Percentiles rank a stretch among this genome's conserved stretches.
Evolutionary conservation across 2,329 filamentous ascomycete species (phyloP).

Genomic region (Cladobotryum mycophilum): DNA sequence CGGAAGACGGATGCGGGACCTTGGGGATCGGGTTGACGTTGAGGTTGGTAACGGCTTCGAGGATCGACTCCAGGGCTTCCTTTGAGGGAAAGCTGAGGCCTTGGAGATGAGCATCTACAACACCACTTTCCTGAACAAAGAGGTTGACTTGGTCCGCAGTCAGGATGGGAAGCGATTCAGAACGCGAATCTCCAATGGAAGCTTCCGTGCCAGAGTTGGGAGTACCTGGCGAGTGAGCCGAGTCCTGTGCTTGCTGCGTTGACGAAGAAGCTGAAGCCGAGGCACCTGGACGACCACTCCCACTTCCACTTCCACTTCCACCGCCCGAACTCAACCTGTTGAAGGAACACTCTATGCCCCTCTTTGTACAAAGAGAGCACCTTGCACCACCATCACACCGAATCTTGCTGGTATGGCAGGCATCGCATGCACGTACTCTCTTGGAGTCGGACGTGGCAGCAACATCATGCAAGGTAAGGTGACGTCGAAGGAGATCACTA

Average conservation of each 20-base stretch:
- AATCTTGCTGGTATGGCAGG: constrained; percentile 39
- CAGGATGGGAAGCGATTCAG: too few relatives aligned
- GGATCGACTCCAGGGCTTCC: constrained; percentile 4
- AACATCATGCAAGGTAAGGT: constrained; percentile 29
- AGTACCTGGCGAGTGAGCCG: too few relatives aligned
- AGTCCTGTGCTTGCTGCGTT: too few relatives aligned
- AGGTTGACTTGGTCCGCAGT: too few relatives aligned
- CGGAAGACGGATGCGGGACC: background rate
- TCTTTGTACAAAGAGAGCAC: constrained; percentile 35
- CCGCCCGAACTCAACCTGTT: background rate
- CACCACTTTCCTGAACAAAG: too few relatives aligned
- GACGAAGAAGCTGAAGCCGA: too few relatives aligned
- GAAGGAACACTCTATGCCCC: constrained; percentile 32
- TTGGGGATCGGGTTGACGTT: background rate
- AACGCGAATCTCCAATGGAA: too few relatives aligned
- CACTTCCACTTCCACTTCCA: too few relatives aligned
- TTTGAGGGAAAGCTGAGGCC: background rate
- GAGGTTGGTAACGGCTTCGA: constrained; percentile 7
- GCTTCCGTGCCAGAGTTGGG: too few relatives aligned
- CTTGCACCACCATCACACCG: constrained; percentile 36
- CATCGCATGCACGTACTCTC: constrained; percentile 35
- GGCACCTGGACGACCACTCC: too few relatives aligned
- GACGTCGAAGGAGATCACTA: constrained; percentile 34
- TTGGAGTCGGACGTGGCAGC: constrained; percentile 25
- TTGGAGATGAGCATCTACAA: too few relatives aligned